These are phyloP conservation scores for Helotiales sp. DNA, from an alignment of 2,329 filamentous ascomycete species.

Conservation along the genomic window DNA sequence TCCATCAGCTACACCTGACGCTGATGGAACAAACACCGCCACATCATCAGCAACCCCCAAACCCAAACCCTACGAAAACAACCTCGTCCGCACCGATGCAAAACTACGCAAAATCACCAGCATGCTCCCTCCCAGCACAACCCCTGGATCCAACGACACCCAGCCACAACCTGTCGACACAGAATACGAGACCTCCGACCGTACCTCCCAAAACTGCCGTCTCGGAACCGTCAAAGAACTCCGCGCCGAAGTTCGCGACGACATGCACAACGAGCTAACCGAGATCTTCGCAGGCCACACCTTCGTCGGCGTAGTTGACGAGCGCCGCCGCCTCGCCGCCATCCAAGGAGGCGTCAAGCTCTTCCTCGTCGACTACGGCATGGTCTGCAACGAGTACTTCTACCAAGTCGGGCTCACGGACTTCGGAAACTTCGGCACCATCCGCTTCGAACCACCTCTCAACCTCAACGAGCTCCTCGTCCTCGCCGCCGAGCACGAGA, in stretches of 20 bases:
- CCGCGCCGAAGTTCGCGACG: slow-evolving; percentile 77
- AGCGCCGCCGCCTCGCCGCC: slow-evolving; percentile 82
- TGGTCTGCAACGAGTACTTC: slow-evolving; percentile 85
- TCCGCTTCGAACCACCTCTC: slow-evolving; percentile 79
- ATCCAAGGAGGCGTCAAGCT: slow-evolving; percentile 93
- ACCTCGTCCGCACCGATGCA: slow-evolving; percentile 87
- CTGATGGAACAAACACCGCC: slow-evolving; percentile 18
- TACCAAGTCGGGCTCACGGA: slow-evolving; percentile 95
- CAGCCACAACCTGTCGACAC: slow-evolving; percentile 52
- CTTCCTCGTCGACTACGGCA: slow-evolving; percentile 91
- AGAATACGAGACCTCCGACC: slow-evolving; percentile 74
- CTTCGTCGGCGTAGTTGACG: slow-evolving; percentile 92
- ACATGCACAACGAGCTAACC: slow-evolving; percentile 83
- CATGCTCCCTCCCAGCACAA: slow-evolving; percentile 74
- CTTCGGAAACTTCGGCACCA: slow-evolving; percentile 90
- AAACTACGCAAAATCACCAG: slow-evolving; percentile 92
- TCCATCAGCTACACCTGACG: slow-evolving; percentile 38
- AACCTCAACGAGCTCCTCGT: slow-evolving; percentile 71
- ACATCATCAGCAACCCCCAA: slow-evolving; percentile 51
- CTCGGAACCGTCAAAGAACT: slow-evolving; percentile 87
- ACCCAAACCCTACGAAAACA: slow-evolving; percentile 77
- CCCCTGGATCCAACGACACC: slow-evolving; percentile 30
- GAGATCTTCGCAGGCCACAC: slow-evolving; percentile 87
- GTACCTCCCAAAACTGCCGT: slow-evolving; percentile 71
- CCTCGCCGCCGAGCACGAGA: slow-evolving; percentile 75